phyloP scores from a whole-genome alignment of 2,329 filamentous ascomycete genomes.

The Herpotrichia juniperi region DNA sequence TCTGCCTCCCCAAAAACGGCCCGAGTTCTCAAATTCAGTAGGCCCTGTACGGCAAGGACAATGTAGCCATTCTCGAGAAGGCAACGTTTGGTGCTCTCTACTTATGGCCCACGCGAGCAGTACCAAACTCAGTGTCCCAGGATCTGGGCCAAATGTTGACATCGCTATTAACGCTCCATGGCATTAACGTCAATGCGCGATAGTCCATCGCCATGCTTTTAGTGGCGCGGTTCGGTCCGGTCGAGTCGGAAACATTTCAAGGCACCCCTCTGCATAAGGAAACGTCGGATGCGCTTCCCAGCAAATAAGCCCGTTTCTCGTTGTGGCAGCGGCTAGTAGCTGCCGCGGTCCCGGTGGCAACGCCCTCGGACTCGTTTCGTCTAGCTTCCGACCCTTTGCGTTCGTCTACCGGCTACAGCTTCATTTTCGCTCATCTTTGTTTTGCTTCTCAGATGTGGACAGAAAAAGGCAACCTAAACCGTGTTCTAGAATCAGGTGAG shows the following conservation, averaged over 20 bases:
- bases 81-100: not conserved
- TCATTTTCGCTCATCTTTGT: too few species aligned
- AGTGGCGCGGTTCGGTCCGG: constrained; percentile 11
- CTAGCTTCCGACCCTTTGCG: not conserved
- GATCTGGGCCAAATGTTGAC: not conserved
- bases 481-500: not conserved
- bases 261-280: not conserved
- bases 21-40: too few species aligned
- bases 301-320: not conserved
- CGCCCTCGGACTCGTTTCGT: not conserved
- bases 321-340: not conserved
- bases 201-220: not conserved
- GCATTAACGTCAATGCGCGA: constrained; percentile 3
- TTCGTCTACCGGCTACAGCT: not conserved
- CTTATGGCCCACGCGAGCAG: not conserved
- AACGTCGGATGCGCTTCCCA: not conserved
- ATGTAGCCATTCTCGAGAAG: not conserved
- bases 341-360: not conserved
- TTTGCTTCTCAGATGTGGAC: not conserved
- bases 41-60: too few species aligned
- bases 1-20: not conserved
- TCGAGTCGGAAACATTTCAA: not conserved
- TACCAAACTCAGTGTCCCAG: not conserved
- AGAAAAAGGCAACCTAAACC: not conserved
- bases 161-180: constrained; percentile 2